phyloP scores from a whole-genome alignment of 352 stramenopile genomes.

The Pythium dissimile region DNA sequence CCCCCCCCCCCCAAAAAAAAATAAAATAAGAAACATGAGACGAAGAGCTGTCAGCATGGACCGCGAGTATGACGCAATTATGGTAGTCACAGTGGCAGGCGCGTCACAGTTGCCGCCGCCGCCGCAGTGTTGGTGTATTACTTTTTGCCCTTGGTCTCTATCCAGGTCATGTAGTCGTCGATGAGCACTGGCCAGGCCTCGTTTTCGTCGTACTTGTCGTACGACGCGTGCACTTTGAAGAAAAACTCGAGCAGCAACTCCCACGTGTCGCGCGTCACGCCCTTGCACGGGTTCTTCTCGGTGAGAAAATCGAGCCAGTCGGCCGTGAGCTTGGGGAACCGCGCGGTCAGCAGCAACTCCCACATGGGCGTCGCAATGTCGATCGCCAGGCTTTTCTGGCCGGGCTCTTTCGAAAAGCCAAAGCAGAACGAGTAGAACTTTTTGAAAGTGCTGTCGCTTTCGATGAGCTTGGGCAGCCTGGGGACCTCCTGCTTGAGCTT shows the following conservation, averaged over 20 bases:
- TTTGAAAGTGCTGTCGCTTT: conserved; percentile 59
- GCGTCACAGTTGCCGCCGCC: background rate
- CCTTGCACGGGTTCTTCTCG: conserved; percentile 77
- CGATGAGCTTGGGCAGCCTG: conserved; percentile 51
- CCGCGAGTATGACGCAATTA: background rate
- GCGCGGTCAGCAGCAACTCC: conserved; percentile 66
- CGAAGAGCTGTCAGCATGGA: too few species aligned
- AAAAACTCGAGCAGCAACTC: conserved; percentile 86
- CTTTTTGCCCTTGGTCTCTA: conserved; percentile 59
- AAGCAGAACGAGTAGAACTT: conserved; percentile 89
- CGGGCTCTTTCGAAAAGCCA: conserved; percentile 82
- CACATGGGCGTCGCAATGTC: conserved; percentile 87
- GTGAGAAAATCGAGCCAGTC: conserved; percentile 79
- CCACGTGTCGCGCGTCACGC: conserved; percentile 85
- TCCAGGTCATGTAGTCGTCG: conserved; percentile 87
- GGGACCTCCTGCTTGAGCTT: conserved; percentile 62
- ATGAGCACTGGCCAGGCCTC: conserved; percentile 89
- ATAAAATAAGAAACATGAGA: too few species aligned
- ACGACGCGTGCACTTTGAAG: conserved; percentile 71
- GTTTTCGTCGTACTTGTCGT: conserved; percentile 87
- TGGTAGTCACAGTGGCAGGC: conserved; percentile 18
- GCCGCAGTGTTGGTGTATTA: conserved; percentile 28
- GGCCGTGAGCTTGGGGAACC: conserved; percentile 60
- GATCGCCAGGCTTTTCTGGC: conserved; percentile 84
- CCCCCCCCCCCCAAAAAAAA: too few species aligned